Base-by-base conservation (phyloP, 331 rosid species). In the Prunus yedoensis region DNA sequence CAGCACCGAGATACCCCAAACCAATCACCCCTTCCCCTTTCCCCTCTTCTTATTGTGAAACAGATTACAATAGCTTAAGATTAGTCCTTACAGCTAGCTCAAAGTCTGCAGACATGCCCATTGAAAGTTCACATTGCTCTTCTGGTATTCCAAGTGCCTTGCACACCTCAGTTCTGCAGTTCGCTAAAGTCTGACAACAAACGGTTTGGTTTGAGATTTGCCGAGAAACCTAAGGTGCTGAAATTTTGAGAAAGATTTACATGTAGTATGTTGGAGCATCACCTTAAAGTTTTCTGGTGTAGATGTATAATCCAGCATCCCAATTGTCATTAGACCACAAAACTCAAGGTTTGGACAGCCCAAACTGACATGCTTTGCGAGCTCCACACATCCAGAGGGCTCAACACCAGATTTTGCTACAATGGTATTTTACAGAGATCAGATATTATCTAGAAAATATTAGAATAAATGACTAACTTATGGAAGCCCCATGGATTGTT, bases 91-190 rank as follows among this genome's bases (percentile, higher is more conserved):
- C 99, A 73, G 99, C 99, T 86, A 67, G 96, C 71, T 95, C 97
- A 78, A 92, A 92, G 81, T 95, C 97, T 18, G 85, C 86, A 71
- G 97, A 89, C 97, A 95, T 92, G 83, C 99, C 97, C 97, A 95
- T 95, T 23, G 97, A 95, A 72, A 95, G 87, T 64, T 92, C 97
- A 65, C 94, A 92, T 41, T 85, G 89, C 59, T 86, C 95, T 79
- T 90, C 97, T 66, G 92, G 20, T 68, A 89, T 85, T 78, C 83
- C 96, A 43, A 92, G 86, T 72, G 85, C 96, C 79, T 81, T 76
- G 81, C 97, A 95, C 79, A 90, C 92, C 78, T 88, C 97, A 60
- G 82, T 83, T 87, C 96, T 85, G 79, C 97, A 95, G 74, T 79
- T 78, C 5, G 90, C 88, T 76, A 95, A 78, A 21, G 85, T 80